Evolutionary conservation across 2,329 filamentous ascomycete genomes (phyloP).

Genomic region (Gremmenia infestans): DNA sequence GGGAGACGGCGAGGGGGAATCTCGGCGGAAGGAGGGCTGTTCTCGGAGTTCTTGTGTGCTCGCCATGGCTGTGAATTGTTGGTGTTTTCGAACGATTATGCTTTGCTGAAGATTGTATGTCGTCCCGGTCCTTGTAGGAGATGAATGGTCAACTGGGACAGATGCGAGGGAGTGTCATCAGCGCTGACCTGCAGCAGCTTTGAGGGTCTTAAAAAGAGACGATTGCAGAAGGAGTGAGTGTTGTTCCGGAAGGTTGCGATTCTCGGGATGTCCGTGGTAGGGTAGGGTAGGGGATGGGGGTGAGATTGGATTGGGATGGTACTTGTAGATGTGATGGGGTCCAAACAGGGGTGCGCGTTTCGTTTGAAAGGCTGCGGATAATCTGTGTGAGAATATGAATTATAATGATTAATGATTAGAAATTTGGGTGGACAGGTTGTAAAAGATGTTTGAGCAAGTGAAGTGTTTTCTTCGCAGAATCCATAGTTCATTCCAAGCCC

Average conservation of each 20-base stretch:
- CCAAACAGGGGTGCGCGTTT: no score
- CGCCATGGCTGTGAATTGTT: conserved; percentile 36
- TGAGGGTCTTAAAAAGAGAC: background rate
- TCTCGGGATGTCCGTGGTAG: background rate
- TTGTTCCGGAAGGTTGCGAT: background rate
- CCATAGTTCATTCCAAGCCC: background rate
- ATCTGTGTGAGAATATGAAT: no score
- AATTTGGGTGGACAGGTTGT: no score
- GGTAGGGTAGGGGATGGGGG: background rate
- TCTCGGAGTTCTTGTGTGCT: conserved; percentile 25
- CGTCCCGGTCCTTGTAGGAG: background rate
- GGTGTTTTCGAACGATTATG: conserved; percentile 14
- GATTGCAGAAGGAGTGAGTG: background rate
- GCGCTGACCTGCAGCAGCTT: background rate
- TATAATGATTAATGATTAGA: no score
- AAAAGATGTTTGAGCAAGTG: no score
- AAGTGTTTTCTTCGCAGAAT: background rate
- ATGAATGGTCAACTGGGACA: background rate
- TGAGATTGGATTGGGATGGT: background rate
- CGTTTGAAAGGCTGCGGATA: no score
- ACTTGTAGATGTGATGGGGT: no score
- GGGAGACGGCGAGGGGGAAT: conserved; percentile 60
- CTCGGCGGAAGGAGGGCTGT: conserved; percentile 26
- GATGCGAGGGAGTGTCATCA: background rate
- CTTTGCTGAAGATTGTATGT: background rate